phyloP scores from a whole-genome alignment of 139 green algal species.

The Chloropicon primus region DNA sequence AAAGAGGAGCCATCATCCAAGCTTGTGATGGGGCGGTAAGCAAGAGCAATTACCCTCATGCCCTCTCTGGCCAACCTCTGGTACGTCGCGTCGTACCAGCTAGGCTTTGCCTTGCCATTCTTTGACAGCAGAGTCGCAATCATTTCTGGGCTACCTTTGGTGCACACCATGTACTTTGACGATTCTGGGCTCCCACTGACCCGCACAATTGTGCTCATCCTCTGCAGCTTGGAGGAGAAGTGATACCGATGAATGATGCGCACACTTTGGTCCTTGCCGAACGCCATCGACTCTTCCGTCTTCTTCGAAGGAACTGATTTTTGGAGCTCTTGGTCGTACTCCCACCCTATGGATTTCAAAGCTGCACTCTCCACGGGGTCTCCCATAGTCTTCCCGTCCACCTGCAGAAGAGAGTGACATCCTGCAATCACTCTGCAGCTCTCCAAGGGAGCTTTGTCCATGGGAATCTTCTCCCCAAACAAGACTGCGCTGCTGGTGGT shows the following conservation, averaged over 20 bases:
- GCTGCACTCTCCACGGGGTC: slow-evolving; percentile 37
- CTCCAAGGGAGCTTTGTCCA: background rate
- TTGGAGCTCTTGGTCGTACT: slow-evolving; percentile 11
- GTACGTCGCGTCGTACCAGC: slow-evolving; percentile 13
- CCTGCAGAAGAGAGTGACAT: slow-evolving; percentile 16
- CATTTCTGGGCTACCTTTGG: slow-evolving; percentile 20
- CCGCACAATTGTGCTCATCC: slow-evolving; percentile 3
- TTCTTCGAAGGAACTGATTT: background rate
- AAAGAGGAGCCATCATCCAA: background rate
- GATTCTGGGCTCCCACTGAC: background rate
- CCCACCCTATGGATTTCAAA: slow-evolving; percentile 26
- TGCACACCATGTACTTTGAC: background rate
- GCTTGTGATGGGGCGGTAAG: slow-evolving; percentile 8
- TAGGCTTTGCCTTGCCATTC: background rate
- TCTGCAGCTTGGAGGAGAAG: background rate
- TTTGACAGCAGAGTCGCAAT: slow-evolving; percentile 9
- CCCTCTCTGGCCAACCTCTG: slow-evolving; percentile 14
- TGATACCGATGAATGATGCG: background rate
- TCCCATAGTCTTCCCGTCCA: slow-evolving; percentile 20
- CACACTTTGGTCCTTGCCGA: background rate
- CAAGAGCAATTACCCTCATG: slow-evolving; percentile 17
- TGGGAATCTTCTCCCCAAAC: background rate
- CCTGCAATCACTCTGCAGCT: background rate
- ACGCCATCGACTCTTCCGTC: background rate
- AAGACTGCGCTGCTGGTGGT: background rate